Conservation (phyloP, 148 eudicot genomes). For the Tetragonia tetragonoides region DNA sequence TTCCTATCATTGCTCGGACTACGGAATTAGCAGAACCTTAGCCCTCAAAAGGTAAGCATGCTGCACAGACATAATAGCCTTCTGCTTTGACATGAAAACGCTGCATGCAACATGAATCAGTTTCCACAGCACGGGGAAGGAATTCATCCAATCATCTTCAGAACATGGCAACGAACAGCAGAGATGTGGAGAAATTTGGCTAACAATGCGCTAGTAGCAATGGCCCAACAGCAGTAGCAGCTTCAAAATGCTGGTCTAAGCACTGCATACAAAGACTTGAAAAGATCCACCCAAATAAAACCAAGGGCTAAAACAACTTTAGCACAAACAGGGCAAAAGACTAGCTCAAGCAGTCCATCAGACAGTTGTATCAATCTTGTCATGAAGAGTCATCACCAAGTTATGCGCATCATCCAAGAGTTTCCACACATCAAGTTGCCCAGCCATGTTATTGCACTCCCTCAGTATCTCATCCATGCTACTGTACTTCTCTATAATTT, state of each 20-base stretch:
- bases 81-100: background rate
- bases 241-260: constrained; percentile 17
- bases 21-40: background rate
- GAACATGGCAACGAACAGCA: background rate
- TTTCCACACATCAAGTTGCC: constrained; percentile 95
- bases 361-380: constrained; percentile 56
- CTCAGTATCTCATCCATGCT: constrained; percentile 96
- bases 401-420: constrained; percentile 87
- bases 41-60: background rate
- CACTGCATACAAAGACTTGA: constrained; percentile 7
- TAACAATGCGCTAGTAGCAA: background rate
- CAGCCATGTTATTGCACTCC: constrained; percentile 95
- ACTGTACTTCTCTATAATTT: constrained; percentile 76
- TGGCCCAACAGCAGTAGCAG: constrained; percentile 5
- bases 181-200: no score
- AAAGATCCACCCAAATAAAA: constrained; percentile 8
- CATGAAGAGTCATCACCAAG: constrained; percentile 84
- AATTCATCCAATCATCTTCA: background rate
- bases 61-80: background rate
- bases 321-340: background rate
- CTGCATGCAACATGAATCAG: background rate
- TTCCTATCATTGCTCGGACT: background rate
- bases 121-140: background rate
- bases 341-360: constrained; percentile 3
- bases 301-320: background rate